Percentiles rank a stretch among this genome's conserved stretches.
Conservation (phyloP, 345 rosid species). For the Brassica juncea region DNA sequence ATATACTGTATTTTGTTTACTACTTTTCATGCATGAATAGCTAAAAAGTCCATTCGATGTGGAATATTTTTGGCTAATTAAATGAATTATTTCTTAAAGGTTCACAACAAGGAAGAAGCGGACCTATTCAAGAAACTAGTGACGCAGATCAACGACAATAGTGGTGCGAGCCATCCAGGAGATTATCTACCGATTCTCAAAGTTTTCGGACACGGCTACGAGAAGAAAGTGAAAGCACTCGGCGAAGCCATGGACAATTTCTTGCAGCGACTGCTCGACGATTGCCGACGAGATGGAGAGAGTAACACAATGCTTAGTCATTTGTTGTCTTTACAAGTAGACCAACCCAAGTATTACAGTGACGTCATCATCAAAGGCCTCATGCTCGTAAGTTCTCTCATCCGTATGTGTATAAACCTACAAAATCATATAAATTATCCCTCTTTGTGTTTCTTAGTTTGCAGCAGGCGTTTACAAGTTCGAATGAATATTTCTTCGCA, state of each 20-base stretch:
- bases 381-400: slow-evolving; percentile 37
- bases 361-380: slow-evolving; percentile 59
- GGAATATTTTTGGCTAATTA: background rate
- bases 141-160: slow-evolving; percentile 6
- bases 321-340: slow-evolving; percentile 42
- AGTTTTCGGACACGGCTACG: slow-evolving; percentile 40
- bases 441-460: background rate
- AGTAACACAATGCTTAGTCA: slow-evolving; percentile 50
- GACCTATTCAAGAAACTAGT: slow-evolving; percentile 36
- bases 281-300: slow-evolving; percentile 35
- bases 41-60: background rate
- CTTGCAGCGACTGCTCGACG: slow-evolving; percentile 48
- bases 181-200: slow-evolving; percentile 47
- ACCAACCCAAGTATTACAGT: slow-evolving; percentile 48
- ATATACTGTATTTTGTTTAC: background rate
- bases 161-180: slow-evolving; percentile 41
- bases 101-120: slow-evolving; percentile 31
- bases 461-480: background rate
- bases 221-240: slow-evolving; percentile 26
- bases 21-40: background rate
- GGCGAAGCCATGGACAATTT: slow-evolving; percentile 37
- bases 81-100: slow-evolving; percentile 15
- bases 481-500: background rate
- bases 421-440: background rate
- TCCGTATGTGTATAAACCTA: background rate